phyloP scores from a whole-genome alignment of 139 green algal genomes.

The Picochlorum sp. region DNA sequence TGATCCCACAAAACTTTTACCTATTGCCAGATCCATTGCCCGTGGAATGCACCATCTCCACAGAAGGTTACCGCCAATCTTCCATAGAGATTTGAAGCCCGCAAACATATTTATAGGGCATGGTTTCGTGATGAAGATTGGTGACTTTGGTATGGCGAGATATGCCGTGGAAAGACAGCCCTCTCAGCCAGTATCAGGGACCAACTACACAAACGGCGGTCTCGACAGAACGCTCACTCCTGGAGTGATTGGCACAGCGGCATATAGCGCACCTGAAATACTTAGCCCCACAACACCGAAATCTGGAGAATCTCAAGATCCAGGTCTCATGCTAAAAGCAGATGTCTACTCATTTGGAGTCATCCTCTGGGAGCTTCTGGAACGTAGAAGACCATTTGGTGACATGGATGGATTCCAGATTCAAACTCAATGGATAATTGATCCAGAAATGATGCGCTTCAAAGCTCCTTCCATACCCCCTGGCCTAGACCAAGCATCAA shows the following conservation, averaged over 20 bases:
- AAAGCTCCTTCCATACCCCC: constrained; percentile 9
- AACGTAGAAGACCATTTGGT: constrained; percentile 32
- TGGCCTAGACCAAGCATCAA: background rate
- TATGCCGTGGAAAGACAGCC: constrained; percentile 14
- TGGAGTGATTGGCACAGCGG: constrained; percentile 31
- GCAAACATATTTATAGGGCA: constrained; percentile 48
- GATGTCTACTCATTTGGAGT: constrained; percentile 37
- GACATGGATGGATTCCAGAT: constrained; percentile 36
- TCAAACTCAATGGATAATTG: constrained; percentile 33
- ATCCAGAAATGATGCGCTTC: constrained; percentile 27
- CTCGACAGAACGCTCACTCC: constrained; percentile 10
- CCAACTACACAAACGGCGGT: background rate
- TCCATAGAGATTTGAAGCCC: constrained; percentile 63
- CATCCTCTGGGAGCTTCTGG: constrained; percentile 30
- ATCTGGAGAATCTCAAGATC: background rate
- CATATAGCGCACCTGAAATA: constrained; percentile 41
- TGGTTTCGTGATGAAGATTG: constrained; percentile 44
- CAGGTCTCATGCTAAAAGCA: constrained; percentile 16
- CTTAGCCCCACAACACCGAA: constrained; percentile 17
- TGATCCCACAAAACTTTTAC: constrained; percentile 36
- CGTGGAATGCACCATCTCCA: constrained; percentile 72
- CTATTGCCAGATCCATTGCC: constrained; percentile 27
- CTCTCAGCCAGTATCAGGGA: background rate
- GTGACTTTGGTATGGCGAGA: constrained; percentile 40
- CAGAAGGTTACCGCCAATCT: constrained; percentile 58